Evolutionary conservation across 768 basidiomycete genomes (phyloP).

Genomic region (Naganishia onofrii): DNA sequence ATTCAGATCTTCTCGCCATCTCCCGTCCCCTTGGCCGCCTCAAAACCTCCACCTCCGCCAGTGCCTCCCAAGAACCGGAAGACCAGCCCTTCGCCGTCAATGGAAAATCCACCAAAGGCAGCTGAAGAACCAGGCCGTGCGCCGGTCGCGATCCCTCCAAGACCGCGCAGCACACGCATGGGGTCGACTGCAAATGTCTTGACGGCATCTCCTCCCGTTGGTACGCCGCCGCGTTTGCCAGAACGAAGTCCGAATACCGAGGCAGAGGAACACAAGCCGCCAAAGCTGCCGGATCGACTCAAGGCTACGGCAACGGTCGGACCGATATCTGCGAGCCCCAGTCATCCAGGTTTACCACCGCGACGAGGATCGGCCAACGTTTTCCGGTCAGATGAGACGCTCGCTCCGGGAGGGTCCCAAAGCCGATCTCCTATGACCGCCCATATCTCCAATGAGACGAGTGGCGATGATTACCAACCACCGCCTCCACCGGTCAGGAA

Average conservation of each 20-base stretch:
- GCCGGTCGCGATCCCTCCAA: neutral
- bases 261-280: neutral
- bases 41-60: conserved; percentile 4
- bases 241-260: neutral
- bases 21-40: neutral
- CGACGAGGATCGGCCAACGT: neutral
- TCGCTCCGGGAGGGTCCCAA: neutral
- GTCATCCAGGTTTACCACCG: neutral
- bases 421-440: neutral
- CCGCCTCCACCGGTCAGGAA: conserved; percentile 43
- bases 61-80: neutral
- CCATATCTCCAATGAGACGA: neutral
- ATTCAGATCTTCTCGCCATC: conserved; percentile 1
- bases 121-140: neutral
- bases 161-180: neutral
- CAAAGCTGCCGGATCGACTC: neutral
- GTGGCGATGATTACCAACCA: conserved; percentile 21
- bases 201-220: neutral
- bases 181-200: neutral
- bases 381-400: neutral
- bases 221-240: conserved; percentile 1
- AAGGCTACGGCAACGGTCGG: neutral
- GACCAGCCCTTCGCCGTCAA: neutral
- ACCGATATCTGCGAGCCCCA: neutral
- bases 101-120: neutral